These are phyloP conservation scores for Trematosphaeria pertusa DNA, from an alignment of 2,329 filamentous ascomycete species.

Conservation along the genomic window DNA sequence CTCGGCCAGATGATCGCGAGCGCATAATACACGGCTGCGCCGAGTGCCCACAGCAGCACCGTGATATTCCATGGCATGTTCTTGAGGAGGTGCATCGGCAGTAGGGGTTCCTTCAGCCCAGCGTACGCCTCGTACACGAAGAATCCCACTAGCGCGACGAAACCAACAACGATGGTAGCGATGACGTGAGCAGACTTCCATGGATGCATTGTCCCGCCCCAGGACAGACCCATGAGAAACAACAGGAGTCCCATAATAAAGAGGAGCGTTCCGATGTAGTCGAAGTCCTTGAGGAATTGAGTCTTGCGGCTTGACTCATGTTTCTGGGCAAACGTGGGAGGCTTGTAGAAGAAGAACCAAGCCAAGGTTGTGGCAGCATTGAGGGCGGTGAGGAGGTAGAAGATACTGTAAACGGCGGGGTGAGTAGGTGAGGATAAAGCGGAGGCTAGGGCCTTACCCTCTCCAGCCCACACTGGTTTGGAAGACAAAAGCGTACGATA, in stretches of 20 bases:
- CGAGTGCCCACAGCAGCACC: conserved; percentile 22
- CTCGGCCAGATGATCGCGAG: conserved; percentile 24
- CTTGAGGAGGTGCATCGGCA: conserved; percentile 22
- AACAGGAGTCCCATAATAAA: conserved; percentile 22
- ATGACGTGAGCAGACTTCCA: conserved; percentile 53
- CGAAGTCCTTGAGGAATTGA: conserved; percentile 26
- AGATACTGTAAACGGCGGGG: conserved; percentile 9
- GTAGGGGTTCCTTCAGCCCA: conserved; percentile 24
- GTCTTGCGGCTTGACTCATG: conserved; percentile 17
- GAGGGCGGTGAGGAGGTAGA: conserved; percentile 24
- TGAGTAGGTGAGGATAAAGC: conserved; percentile 41
- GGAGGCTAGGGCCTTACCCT: conserved; percentile 7
- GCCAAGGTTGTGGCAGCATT: conserved; percentile 21
- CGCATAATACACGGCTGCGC: conserved; percentile 25
- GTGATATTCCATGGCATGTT: conserved; percentile 20
- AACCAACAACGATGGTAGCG: conserved; percentile 47
- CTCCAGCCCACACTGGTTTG: conserved; percentile 21
- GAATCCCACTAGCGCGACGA: conserved; percentile 42
- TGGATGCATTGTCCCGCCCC: conserved; percentile 41
- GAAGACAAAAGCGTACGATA: conserved; percentile 20
- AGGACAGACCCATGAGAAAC: conserved; percentile 23
- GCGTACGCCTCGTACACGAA: conserved; percentile 41
- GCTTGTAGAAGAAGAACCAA: conserved; percentile 26
- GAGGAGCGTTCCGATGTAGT: conserved; percentile 22
- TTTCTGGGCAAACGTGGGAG: conserved; percentile 21